phyloP scores from a whole-genome alignment of 2,329 filamentous ascomycete species.

The Endoconidiophora laricicola region DNA sequence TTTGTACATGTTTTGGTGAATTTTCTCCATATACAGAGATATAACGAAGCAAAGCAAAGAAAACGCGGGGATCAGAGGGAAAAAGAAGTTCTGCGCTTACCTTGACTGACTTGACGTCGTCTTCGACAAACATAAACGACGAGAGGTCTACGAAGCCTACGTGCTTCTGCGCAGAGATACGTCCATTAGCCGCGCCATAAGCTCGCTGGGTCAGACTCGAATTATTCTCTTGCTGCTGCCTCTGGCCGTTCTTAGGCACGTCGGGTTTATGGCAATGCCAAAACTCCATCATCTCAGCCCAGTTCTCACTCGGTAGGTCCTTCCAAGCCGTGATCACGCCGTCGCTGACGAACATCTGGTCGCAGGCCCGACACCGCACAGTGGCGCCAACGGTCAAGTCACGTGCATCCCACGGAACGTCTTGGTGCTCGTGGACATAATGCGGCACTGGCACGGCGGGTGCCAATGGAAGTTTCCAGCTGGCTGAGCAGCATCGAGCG shows the following conservation, averaged over 20 bases:
- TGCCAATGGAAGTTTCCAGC: constrained; percentile 37
- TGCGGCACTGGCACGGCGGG: constrained; percentile 15
- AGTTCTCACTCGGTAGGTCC: constrained; percentile 87
- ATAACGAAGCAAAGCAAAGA: neutral
- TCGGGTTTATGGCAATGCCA: constrained; percentile 98
- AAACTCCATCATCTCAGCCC: constrained; percentile 99
- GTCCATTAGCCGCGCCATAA: constrained; percentile 61
- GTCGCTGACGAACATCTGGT: constrained; percentile 22
- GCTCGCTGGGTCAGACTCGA: constrained; percentile 41
- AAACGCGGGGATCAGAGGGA: neutral
- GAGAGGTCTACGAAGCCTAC: constrained; percentile 68
- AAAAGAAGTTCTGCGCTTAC: constrained; percentile 20
- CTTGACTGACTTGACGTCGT: constrained; percentile 39
- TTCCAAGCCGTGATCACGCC: constrained; percentile 50
- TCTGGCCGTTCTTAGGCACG: constrained; percentile 31
- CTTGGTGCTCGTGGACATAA: constrained; percentile 23
- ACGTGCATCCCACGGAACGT: constrained; percentile 39
- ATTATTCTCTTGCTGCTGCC: constrained; percentile 17
- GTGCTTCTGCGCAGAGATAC: constrained; percentile 46
- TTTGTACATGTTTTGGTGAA: too few species aligned
- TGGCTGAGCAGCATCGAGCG: constrained; percentile 22
- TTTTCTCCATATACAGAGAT: constrained; percentile 6
- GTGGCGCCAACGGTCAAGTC: constrained; percentile 26
- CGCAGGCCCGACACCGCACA: constrained; percentile 29
- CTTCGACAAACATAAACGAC: constrained; percentile 52